Evolutionary conservation across 495 filamentous ascomycete genomes (phyloP).

Genomic region (Hyaloscypha variabilis): DNA sequence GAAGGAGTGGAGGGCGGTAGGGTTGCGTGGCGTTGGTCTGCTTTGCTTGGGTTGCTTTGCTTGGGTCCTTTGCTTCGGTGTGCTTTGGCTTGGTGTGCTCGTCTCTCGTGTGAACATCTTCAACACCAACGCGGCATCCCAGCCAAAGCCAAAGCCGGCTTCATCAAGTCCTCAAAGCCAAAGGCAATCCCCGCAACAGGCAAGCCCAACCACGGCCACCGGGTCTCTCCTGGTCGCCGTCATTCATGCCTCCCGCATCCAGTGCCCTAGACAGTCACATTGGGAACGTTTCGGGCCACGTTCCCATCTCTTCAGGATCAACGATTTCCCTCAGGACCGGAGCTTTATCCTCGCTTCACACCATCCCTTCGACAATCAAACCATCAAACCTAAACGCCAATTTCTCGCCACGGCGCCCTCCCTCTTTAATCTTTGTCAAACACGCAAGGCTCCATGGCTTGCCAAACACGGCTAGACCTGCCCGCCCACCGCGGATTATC

Average conservation of each 20-base stretch:
- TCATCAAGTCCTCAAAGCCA: too few species aligned
- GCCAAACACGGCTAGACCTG: conserved; percentile 9
- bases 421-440: conserved; percentile 14
- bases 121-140: not conserved
- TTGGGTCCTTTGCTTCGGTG: not conserved
- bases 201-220: not conserved
- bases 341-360: conserved; percentile 7
- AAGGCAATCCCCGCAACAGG: too few species aligned
- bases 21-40: too few species aligned
- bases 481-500: not conserved
- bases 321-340: conserved; percentile 8
- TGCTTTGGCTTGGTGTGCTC: not conserved
- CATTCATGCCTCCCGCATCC: not conserved
- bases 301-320: not conserved
- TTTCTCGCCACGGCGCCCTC: not conserved
- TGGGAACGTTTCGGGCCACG: not conserved
- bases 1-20: too few species aligned
- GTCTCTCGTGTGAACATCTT: too few species aligned
- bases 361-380: conserved; percentile 14
- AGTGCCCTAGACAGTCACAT: not conserved
- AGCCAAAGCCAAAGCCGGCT: too few species aligned
- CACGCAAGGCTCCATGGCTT: not conserved
- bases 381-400: not conserved
- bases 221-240: not conserved
- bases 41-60: too few species aligned